Base-by-base conservation (phyloP, 169 alveolate species). In the Plasmodium reichenowi region DNA sequence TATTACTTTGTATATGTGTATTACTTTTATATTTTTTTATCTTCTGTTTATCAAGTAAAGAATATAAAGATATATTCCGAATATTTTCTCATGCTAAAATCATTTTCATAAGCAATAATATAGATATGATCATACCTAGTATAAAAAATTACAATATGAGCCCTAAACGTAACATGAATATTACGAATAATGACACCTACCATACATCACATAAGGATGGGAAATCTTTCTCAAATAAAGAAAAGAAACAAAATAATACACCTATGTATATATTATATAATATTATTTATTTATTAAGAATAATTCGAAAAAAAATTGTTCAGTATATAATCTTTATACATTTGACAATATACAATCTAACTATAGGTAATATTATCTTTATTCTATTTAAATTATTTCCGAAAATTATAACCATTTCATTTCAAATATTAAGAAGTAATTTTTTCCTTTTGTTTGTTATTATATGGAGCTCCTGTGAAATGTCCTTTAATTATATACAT, bases 391-490 rank as follows among this genome's bases (percentile, higher is more conserved):
- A 64, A 64, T 22, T 56, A 2, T 50, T 78, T 66, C 32, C 29
- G 56, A 6, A 52, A 56, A 2, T 56, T 6, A 66, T 38, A 32
- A 66, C 15, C 12, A 64, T 50, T 45, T 43, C 54, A n/a, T 7
- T 64, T 7, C 12, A 48, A 48, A 64, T 22, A 20, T 43, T 78
- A 17, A 45, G 32, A 32, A 78, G 32, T 59, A 63, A 78, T 38
- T 13, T 7, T 17, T 78, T 64, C 62, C 50, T 78, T 59, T 1
- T 78, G 8, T 64, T 64, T 50, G 75, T 67, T 24, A 22, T 52
- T 70, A 52, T 78, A 7, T 78, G 89, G 89, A 66, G 89, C 38
- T 64, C 24, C 1, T 78, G 17, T 66, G 64, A 20, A 64, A 9
- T 32, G 54, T 78, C 89, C 24, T 78, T 38, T 60, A 50, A 47